phyloP scores from a whole-genome alignment of 257 asterid genomes.

The Fraxinus excelsior region DNA sequence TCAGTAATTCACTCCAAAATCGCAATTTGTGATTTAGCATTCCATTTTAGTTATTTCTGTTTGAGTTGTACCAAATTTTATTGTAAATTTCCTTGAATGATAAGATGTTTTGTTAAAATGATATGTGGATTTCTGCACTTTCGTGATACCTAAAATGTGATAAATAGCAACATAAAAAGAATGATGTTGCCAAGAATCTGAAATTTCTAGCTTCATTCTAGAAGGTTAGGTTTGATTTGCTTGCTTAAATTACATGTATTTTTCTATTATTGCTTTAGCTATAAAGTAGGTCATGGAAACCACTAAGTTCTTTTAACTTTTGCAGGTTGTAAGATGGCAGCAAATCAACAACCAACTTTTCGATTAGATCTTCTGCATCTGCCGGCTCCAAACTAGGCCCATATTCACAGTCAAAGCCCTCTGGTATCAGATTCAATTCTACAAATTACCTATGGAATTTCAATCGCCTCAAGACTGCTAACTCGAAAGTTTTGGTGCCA shows the following conservation, averaged over 20 bases:
- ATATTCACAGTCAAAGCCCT: slow-evolving; percentile 45
- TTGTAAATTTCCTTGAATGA: not conserved
- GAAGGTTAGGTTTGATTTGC: not conserved
- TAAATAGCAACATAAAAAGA: not conserved
- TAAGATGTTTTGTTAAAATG: not conserved
- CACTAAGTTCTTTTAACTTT: not conserved
- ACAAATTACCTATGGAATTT: slow-evolving; percentile 41
- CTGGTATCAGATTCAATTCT: slow-evolving; percentile 45
- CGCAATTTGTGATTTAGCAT: not conserved
- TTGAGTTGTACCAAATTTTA: too few relatives aligned
- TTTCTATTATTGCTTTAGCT: not conserved
- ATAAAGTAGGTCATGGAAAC: not conserved
- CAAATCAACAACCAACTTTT: slow-evolving; percentile 59
- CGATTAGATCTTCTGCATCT: slow-evolving; percentile 53
- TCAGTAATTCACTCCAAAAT: not conserved
- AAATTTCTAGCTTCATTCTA: not conserved
- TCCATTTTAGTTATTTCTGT: not conserved
- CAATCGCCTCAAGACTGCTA: slow-evolving; percentile 55
- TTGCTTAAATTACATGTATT: not conserved
- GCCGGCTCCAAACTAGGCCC: slow-evolving; percentile 41
- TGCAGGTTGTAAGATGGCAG: slow-evolving; percentile 71
- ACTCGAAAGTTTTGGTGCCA: too few relatives aligned
- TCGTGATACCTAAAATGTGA: not conserved
- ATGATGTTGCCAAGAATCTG: not conserved
- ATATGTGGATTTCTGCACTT: too few relatives aligned